Conservation (phyloP, 306 rosid species). For the Senna tora region DNA sequence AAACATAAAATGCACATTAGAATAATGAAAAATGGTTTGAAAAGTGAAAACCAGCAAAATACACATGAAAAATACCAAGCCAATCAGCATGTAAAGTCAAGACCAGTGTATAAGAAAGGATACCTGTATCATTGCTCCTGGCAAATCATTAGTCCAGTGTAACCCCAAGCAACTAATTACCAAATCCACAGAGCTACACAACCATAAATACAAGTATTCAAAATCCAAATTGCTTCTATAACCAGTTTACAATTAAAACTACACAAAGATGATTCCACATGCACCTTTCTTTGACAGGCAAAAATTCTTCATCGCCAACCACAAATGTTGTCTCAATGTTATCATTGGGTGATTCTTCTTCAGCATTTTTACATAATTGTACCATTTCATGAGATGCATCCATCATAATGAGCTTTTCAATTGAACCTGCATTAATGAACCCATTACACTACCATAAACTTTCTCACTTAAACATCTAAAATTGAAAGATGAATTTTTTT, state of each 20-base stretch:
- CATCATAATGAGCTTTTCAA: conserved; percentile 80
- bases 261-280: conserved; percentile 2
- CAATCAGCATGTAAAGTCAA: conserved; percentile 13
- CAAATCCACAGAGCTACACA: conserved; percentile 85
- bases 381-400: conserved; percentile 87
- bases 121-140: conserved; percentile 99
- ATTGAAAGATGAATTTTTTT: background rate
- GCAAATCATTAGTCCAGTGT: conserved; percentile 98
- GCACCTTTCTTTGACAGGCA: conserved; percentile 85
- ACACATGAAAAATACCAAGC: conserved; percentile 18
- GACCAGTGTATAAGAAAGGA: background rate
- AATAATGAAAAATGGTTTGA: conserved; percentile 12
- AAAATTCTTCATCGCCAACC: conserved; percentile 89
- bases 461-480: background rate
- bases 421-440: conserved; percentile 55
- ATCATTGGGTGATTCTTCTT: conserved; percentile 35
- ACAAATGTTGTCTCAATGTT: conserved; percentile 60
- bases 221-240: conserved; percentile 22
- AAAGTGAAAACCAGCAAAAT: conserved; percentile 15
- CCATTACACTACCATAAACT: background rate
- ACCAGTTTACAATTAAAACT: conserved; percentile 23
- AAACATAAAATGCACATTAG: conserved; percentile 41
- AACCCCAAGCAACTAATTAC: conserved; percentile 91
- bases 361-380: conserved; percentile 60
- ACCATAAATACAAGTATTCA: conserved; percentile 36